Evolutionary conservation across 2,329 filamentous ascomycete species (phyloP).

Genomic region (Alternaria hordeiaustralica): DNA sequence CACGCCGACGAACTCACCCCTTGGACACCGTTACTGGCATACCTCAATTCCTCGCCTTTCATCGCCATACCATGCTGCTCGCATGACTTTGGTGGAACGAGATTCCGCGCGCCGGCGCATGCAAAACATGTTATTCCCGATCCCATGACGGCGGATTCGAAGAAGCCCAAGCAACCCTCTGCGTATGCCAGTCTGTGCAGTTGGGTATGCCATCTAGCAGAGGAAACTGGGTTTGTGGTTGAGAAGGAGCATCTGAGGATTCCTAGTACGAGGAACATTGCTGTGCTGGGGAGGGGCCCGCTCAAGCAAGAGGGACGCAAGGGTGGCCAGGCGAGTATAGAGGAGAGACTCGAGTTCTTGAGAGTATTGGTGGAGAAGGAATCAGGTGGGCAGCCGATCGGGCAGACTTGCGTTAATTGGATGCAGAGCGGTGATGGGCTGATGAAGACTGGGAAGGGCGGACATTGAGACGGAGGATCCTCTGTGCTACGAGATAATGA

Average conservation of each 20-base stretch:
- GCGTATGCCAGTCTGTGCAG: conserved; percentile 83
- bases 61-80: conserved; percentile 96
- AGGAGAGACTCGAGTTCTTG: conserved; percentile 36
- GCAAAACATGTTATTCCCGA: conserved; percentile 26
- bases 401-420: conserved; percentile 57
- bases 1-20: conserved; percentile 95
- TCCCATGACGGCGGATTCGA: conserved; percentile 27
- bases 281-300: conserved; percentile 70
- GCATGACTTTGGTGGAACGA: conserved; percentile 78
- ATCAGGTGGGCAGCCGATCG: conserved; percentile 50
- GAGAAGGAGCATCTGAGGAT: conserved; percentile 90
- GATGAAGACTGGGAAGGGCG: conserved; percentile 52
- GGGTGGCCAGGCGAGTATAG: not conserved
- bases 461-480: conserved; percentile 36
- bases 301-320: conserved; percentile 62
- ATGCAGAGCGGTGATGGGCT: conserved; percentile 58
- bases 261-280: conserved; percentile 87
- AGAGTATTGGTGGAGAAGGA: conserved; percentile 66
- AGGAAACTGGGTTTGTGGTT: conserved; percentile 74
- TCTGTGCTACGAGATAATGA: not conserved
- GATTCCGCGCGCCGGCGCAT: conserved; percentile 66
- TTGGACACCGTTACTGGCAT: conserved; percentile 91
- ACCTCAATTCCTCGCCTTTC: conserved; percentile 77
- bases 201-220: conserved; percentile 74
- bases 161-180: conserved; percentile 59